These are phyloP conservation scores for Fusarium dimerum DNA, from an alignment of 2,329 filamentous ascomycete species.

Conservation along the genomic window DNA sequence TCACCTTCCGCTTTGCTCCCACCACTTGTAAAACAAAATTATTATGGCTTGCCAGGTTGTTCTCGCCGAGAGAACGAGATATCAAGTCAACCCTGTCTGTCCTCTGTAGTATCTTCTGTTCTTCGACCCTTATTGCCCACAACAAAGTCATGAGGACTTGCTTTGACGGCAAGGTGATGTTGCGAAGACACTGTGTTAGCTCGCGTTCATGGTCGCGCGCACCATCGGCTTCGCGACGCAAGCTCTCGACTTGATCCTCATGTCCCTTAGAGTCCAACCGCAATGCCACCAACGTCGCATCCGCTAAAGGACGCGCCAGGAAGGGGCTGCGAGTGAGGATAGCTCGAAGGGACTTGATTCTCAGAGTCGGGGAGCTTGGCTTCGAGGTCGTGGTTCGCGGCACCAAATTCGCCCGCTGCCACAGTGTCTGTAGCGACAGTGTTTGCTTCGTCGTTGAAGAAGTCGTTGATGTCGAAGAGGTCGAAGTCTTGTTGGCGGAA, in stretches of 20 bases:
- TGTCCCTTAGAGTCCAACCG: slow-evolving; percentile 66
- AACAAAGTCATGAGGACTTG: slow-evolving; percentile 50
- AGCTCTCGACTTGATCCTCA: slow-evolving; percentile 47
- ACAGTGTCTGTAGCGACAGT: slow-evolving; percentile 47
- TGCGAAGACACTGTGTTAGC: slow-evolving; percentile 39
- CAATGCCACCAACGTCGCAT: slow-evolving; percentile 74
- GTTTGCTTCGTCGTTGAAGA: slow-evolving; percentile 55
- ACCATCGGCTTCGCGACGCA: slow-evolving; percentile 33
- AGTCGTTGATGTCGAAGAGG: slow-evolving; percentile 55
- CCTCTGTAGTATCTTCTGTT: slow-evolving; percentile 35
- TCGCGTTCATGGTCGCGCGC: slow-evolving; percentile 39
- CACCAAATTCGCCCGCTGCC: slow-evolving; percentile 51
- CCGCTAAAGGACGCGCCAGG: slow-evolving; percentile 71
- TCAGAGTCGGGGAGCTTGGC: slow-evolving; percentile 58
- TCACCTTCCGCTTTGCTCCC: slow-evolving; percentile 22
- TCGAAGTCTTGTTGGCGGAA: slow-evolving; percentile 46
- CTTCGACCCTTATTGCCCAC: slow-evolving; percentile 48
- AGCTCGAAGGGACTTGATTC: slow-evolving; percentile 62
- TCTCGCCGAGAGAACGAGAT: slow-evolving; percentile 20
- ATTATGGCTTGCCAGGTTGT: slow-evolving; percentile 25
- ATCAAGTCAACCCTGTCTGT: slow-evolving; percentile 22
- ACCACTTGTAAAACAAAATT: slow-evolving; percentile 26
- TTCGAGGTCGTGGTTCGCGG: slow-evolving; percentile 54
- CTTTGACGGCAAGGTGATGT: slow-evolving; percentile 45
- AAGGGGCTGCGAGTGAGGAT: slow-evolving; percentile 73